phyloP scores from a whole-genome alignment of 768 basidiomycete genomes.

The Auricularia sp. region DNA sequence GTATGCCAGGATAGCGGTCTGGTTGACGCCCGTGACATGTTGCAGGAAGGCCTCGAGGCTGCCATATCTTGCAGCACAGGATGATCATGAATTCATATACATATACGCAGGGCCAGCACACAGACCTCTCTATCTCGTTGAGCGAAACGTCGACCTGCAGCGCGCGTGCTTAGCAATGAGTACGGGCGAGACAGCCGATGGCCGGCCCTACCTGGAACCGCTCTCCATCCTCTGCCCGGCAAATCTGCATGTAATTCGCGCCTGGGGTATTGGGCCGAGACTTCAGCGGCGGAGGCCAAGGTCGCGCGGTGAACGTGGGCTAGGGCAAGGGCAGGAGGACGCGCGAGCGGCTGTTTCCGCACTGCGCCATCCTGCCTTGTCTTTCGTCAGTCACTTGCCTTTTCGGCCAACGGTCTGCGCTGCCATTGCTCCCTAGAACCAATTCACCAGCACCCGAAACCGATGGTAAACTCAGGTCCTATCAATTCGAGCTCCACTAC shows the following conservation, averaged over 20 bases:
- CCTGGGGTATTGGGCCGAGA: too few species aligned
- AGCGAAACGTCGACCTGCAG: slow-evolving; percentile 48
- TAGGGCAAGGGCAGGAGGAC: too few species aligned
- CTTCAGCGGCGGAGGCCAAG: too few species aligned
- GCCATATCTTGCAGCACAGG: slow-evolving; percentile 34
- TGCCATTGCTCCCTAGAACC: too few species aligned
- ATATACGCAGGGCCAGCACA: neutral
- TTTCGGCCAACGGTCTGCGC: too few species aligned
- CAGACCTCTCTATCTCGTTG: slow-evolving; percentile 69
- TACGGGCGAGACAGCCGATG: neutral
- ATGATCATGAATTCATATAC: neutral
- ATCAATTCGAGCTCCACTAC: too few species aligned
- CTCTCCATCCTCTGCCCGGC: slow-evolving; percentile 32
- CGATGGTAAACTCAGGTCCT: too few species aligned
- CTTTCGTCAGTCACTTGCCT: too few species aligned
- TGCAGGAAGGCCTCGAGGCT: slow-evolving; percentile 64
- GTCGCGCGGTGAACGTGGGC: too few species aligned
- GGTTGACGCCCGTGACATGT: slow-evolving; percentile 60
- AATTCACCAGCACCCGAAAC: too few species aligned
- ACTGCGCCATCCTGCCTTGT: too few species aligned
- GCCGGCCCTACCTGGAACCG: slow-evolving; percentile 21
- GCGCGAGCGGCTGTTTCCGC: too few species aligned
- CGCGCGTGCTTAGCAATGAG: neutral
- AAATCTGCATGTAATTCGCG: slow-evolving; percentile 21
- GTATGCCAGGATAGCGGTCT: slow-evolving; percentile 63